Percentiles rank a stretch among this genome's conserved stretches.
Conservation (phyloP, 345 rosid species). For the Citrus maxima region DNA sequence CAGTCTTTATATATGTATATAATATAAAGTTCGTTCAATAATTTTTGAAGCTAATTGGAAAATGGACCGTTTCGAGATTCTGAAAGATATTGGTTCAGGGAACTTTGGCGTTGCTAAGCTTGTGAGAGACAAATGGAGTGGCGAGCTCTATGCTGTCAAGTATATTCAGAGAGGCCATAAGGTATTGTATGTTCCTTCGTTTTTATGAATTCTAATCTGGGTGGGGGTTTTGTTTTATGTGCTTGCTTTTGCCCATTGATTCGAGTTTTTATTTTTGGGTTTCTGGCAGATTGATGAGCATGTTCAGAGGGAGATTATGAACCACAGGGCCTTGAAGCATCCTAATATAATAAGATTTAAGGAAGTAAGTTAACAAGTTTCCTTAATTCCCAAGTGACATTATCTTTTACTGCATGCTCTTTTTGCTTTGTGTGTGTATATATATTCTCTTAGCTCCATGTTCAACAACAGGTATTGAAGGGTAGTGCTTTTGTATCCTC, state of each 20-base stretch:
- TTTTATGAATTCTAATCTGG: neutral
- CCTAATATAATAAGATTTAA: slow-evolving; percentile 83
- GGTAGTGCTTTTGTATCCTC: neutral
- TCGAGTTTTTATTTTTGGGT: neutral
- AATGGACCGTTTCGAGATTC: slow-evolving; percentile 80
- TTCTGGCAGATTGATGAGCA: slow-evolving; percentile 78
- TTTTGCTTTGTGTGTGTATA: too few species aligned
- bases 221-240: neutral
- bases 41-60: neutral
- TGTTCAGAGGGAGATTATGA: slow-evolving; percentile 94
- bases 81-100: slow-evolving; percentile 85
- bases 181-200: slow-evolving; percentile 27
- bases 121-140: slow-evolving; percentile 56
- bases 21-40: neutral
- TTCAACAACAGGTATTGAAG: neutral
- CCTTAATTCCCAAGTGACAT: neutral
- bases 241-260: neutral
- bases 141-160: slow-evolving; percentile 69
- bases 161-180: slow-evolving; percentile 81
- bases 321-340: slow-evolving; percentile 87
- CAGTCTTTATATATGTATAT: too few species aligned
- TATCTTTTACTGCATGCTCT: neutral
- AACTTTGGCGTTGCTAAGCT: slow-evolving; percentile 92
- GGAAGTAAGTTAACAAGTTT: slow-evolving; percentile 42
- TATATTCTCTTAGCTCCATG: neutral